Base-by-base conservation (phyloP, 768 basidiomycete genomes). In the Russula ochroleuca region DNA sequence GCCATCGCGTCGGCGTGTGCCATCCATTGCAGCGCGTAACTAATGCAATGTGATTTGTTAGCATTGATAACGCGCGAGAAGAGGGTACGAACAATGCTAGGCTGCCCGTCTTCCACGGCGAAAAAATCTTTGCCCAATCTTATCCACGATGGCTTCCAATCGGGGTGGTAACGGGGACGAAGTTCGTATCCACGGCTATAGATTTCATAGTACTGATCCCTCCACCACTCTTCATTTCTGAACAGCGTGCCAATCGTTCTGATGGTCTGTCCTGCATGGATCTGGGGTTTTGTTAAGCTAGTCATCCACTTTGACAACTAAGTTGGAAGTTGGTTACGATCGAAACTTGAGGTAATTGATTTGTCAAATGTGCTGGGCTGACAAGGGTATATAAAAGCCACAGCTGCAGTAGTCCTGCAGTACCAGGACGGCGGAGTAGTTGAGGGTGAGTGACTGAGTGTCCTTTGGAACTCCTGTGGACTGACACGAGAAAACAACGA, bases 11-110 rank as follows among this genome's bases (percentile, higher is more conserved):
- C 50, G 45, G 3, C 70, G 66, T 3, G 35, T 59, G 0, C 70
- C 71, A 40, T 72, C 71, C 19, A 70, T 51, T 2, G 37, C 25
- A n/a, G 53, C 64, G 0, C 60, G 51, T 31, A 45, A 53, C 64
- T 62, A 19, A 60, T 40, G 21, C 40, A 21, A 62, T 33, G 13
- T 15, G 2, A 56, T 38, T 17, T 10, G 17, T 51, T 10, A 57
- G 11, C 3, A n/a, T 8, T 21, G 28, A 23, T 15, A n/a, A n/a
- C 6, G 1, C 28, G 28, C 7, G 15, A 37, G 23, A 53, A 3
- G 28, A 25, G 5, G 7, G 14, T 7, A 43, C 58, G 37, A 19
- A 64, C 62, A 43, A 59, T 58, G 43, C 43, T 48, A 37, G 64
- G 51, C 14, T 55, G 45, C 21, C 56, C 61, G 19, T 65, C 64